A percentile compares a stretch with the other conserved stretches of the same genome.
Evolutionary conservation across 495 filamentous ascomycete genomes (phyloP).

Genomic region (Penicillium cataractarum): DNA sequence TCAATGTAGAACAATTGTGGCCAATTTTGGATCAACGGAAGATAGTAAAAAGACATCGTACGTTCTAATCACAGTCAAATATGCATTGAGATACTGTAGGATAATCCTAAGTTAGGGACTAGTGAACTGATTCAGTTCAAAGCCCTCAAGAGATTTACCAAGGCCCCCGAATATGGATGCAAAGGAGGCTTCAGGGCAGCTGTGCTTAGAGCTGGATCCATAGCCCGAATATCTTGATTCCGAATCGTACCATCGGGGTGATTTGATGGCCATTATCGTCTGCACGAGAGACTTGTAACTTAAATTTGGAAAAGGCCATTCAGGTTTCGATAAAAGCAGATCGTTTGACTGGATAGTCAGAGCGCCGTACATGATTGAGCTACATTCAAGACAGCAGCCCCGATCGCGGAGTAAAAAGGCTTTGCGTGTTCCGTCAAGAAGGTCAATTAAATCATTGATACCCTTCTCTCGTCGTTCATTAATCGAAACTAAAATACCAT

Average conservation of each 20-base stretch:
- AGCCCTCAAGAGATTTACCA: background rate
- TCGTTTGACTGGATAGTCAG: conserved; percentile 27
- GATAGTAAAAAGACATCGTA: too few species aligned
- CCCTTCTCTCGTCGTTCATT: background rate
- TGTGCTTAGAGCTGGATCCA: background rate
- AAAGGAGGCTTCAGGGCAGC: background rate
- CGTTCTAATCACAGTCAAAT: too few species aligned
- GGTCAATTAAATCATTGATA: background rate
- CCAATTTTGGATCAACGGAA: too few species aligned
- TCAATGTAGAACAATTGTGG: too few species aligned
- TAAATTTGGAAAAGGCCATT: background rate
- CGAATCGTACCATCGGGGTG: background rate
- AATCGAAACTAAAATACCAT: background rate
- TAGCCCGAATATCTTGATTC: background rate
- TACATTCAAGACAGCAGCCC: conserved; percentile 33
- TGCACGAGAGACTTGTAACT: background rate
- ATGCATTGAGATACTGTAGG: too few species aligned
- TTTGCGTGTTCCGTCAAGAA: conserved; percentile 17
- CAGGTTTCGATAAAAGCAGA: conserved; percentile 23
- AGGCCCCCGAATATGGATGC: background rate
- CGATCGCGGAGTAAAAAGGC: conserved; percentile 16
- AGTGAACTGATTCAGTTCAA: background rate
- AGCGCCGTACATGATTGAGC: conserved; percentile 37
- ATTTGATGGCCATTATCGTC: background rate
- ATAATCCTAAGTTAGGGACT: background rate